Base-by-base conservation (phyloP, 148 eudicot species). In the Selenicereus undatus region DNA sequence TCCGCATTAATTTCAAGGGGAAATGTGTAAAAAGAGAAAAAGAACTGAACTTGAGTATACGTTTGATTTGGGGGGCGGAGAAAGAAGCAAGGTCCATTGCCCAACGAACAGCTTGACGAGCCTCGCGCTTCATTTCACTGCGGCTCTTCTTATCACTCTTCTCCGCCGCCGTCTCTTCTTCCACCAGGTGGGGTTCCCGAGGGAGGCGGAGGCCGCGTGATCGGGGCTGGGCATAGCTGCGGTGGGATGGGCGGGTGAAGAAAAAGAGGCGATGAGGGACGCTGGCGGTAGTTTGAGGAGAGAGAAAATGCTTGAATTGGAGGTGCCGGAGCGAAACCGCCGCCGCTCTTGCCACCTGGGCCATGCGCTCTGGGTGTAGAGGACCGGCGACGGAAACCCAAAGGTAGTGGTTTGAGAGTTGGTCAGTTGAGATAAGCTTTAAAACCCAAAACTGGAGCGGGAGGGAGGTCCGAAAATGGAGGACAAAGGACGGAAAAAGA, bases 41-140 rank as follows among this genome's bases (percentile, higher is more conserved):
- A 27, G 11, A 32, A 52, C 75, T 52, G 74, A 65, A 94, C 98
- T 82, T 90, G 85, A 93, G 84, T 78, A 94, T 93, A 26, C 90
- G 91, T 78, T 93, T 93, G 78, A 94, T 94, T 83, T 94, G 97
- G 73, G 91, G 78, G 21, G 85, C 71, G 54, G 93, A 81, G 80
- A 94, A 93, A 8, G 87, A 82, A 22, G 97, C 91, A 14, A 94
- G 89, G 18, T 95, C 94, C 88, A 88, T 90, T 7, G 89, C 98
- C 93, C 91, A 95, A 0, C 86, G 85, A 45, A 93, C 90, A 32
- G 95, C 88, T 58, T 86, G 89, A 11, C 88, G 83, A 72, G 98
- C 98, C 80, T 90, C 91, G 3, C 93, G 93, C 78, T 95, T 95
- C 89, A 84, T 88, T 81, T 90, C 92, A 58, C 89, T 93, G 2